Conservation (phyloP, 331 rosid genomes). For the Quercus phellos region DNA sequence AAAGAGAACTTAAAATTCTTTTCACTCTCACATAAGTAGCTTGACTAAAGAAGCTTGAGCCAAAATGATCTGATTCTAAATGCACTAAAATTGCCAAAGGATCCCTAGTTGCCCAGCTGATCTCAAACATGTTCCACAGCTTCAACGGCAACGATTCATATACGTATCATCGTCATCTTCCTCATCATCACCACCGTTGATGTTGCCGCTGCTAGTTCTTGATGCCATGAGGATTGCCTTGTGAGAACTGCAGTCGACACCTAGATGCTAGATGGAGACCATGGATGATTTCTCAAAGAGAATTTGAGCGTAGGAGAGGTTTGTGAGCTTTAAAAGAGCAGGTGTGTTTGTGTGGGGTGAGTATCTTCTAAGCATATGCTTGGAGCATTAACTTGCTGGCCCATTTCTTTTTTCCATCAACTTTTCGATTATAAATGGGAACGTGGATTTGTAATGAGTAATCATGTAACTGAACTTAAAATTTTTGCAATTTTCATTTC, state of each 20-base stretch:
- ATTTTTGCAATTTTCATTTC: not conserved
- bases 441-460: not conserved
- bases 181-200: not conserved
- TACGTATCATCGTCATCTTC: not conserved
- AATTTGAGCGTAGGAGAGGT: not conserved
- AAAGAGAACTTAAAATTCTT: not conserved
- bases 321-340: slow-evolving; percentile 12
- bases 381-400: slow-evolving; percentile 33
- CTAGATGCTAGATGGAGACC: slow-evolving; percentile 6
- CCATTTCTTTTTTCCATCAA: slow-evolving; percentile 18
- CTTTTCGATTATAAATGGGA: slow-evolving; percentile 12
- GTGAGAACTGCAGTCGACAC: not conserved
- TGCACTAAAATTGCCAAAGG: slow-evolving; percentile 33
- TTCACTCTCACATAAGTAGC: no score
- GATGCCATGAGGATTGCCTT: not conserved
- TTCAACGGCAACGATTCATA: slow-evolving; percentile 1
- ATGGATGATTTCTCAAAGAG: slow-evolving; percentile 15
- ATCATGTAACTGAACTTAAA: not conserved
- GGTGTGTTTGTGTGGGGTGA: slow-evolving; percentile 12
- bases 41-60: not conserved
- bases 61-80: slow-evolving; percentile 4
- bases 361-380: slow-evolving; percentile 47
- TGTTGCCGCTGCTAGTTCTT: not conserved
- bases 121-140: slow-evolving; percentile 16
- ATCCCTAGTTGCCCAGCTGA: slow-evolving; percentile 35